Conservation (phyloP, 768 basidiomycete genomes). For the Pulveroboletus sp. region DNA sequence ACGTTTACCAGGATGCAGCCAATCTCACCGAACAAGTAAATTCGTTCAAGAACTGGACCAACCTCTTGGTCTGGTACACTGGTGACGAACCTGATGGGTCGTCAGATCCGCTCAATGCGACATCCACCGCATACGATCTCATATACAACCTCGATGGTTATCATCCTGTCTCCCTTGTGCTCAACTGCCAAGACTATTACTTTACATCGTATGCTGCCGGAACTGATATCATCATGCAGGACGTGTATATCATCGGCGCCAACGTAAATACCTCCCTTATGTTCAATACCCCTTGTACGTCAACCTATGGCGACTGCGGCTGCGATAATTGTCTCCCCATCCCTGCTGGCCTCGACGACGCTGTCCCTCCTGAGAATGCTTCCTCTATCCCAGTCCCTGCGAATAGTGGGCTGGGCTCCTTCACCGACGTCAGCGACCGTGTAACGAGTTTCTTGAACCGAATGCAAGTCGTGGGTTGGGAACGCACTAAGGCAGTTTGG, state of each 20-base stretch:
- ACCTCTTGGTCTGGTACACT: constrained; percentile 68
- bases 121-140: constrained; percentile 42
- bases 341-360: constrained; percentile 37
- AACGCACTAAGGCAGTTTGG: constrained; percentile 66
- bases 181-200: constrained; percentile 63
- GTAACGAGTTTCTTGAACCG: constrained; percentile 62
- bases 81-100: constrained; percentile 71
- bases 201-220: constrained; percentile 57
- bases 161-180: constrained; percentile 60
- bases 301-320: constrained; percentile 68
- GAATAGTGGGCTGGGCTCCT: constrained; percentile 31
- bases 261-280: constrained; percentile 59
- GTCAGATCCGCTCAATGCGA: constrained; percentile 59
- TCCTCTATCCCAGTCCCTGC: constrained; percentile 14
- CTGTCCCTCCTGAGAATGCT: constrained; percentile 21
- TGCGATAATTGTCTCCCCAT: constrained; percentile 53
- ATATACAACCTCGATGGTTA: constrained; percentile 62
- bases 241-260: constrained; percentile 45
- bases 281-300: constrained; percentile 60
- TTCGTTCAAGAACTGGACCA: constrained; percentile 57
- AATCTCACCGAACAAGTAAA: constrained; percentile 64
- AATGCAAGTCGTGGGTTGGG: constrained; percentile 58
- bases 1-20: constrained; percentile 56
- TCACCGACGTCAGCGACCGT: constrained; percentile 61
- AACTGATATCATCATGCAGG: constrained; percentile 66